Evolutionary conservation across 1,284 basidiomycete genomes (phyloP).

Genomic region (Fereydounia khargensis): DNA sequence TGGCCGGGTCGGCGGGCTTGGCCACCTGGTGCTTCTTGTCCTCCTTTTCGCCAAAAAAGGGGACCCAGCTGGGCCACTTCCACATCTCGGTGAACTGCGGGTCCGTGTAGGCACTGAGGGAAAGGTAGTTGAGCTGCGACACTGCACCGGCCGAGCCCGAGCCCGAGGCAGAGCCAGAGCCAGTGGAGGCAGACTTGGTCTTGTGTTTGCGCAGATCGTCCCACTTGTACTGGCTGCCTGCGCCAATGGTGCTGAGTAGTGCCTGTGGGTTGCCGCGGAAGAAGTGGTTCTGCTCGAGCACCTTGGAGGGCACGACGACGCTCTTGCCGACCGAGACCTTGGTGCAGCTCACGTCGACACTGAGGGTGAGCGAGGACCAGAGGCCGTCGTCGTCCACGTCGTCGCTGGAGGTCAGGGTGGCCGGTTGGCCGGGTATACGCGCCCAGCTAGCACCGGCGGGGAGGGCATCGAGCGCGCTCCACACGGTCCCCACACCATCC

Average conservation of each 20-base stretch:
- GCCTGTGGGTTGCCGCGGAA: conserved; percentile 34
- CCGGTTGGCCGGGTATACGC: conserved; percentile 21
- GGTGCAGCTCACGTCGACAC: conserved; percentile 31
- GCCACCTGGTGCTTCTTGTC: conserved; percentile 5
- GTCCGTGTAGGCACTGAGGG: conserved; percentile 23
- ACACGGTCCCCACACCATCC: conserved; percentile 39
- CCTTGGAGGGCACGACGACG: conserved; percentile 36
- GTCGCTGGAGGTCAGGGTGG: conserved; percentile 2
- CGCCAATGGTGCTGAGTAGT: conserved; percentile 33
- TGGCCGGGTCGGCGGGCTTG: background rate
- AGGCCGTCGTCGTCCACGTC: conserved; percentile 40
- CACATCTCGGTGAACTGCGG: conserved; percentile 20
- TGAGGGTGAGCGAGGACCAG: conserved; percentile 40
- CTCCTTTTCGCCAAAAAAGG: conserved; percentile 23
- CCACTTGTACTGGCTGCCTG: conserved; percentile 37
- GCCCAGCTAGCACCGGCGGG: conserved; percentile 28
- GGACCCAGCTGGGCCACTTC: conserved; percentile 48
- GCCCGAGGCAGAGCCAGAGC: background rate
- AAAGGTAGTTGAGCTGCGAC: conserved; percentile 16
- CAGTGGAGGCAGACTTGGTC: conserved; percentile 1
- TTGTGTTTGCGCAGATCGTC: conserved; percentile 20
- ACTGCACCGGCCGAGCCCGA: conserved; percentile 4
- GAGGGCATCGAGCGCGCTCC: conserved; percentile 31
- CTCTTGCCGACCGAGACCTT: conserved; percentile 23
- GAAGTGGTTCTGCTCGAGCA: conserved; percentile 34